Base-by-base conservation (phyloP, 2,329 filamentous ascomycete genomes). In the Alternaria hordeiaustralica region DNA sequence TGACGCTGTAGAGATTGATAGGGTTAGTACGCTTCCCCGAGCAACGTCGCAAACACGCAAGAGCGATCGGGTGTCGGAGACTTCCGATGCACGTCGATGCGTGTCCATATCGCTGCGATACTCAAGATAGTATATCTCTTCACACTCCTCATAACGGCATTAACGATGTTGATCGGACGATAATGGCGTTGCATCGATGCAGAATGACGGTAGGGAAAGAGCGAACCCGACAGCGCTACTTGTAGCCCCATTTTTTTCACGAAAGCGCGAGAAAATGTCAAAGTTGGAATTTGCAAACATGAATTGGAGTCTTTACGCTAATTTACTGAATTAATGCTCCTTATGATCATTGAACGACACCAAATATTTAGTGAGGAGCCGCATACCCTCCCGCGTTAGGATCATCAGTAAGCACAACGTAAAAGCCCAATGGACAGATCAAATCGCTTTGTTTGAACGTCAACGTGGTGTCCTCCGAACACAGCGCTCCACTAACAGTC, bases 351-450 rank as follows among this genome's bases (percentile, higher is more conserved):
- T 5, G 8, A 18, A 9, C 49, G n/a, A 25, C n/a, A 53, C 30
- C 30, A 15, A 11, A n/a, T 3, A 4, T 6, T 12, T 41, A 23
- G 20, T 53, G 13, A 36, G 49, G 49, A 41, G 36, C n/a, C 18
- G 49, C 49, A 41, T 53, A 53, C 9, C 30, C 49, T 23, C 28
- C 49, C 18, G 55, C 60, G n/a, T 61, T 63, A 33, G 67, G 66
- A 51, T 66, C 67, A 60, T 74, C 70, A 15, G 69, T 75, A 12
- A 74, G 59, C 6, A 74, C 59, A 46, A 75, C 71, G 51, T 70
- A 75, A 44, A 75, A 74, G 2, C 73, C 73, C 41, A 73, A 10
- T n/a, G 73, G 71, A 56, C 71, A 75, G 8, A 41, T n/a, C 25
- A 50, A 21, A 28, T 70, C 50, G 33, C 67, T 72, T 64, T 75